Base-by-base conservation (phyloP, 768 basidiomycete genomes). In the Rhodocollybia butyracea region DNA sequence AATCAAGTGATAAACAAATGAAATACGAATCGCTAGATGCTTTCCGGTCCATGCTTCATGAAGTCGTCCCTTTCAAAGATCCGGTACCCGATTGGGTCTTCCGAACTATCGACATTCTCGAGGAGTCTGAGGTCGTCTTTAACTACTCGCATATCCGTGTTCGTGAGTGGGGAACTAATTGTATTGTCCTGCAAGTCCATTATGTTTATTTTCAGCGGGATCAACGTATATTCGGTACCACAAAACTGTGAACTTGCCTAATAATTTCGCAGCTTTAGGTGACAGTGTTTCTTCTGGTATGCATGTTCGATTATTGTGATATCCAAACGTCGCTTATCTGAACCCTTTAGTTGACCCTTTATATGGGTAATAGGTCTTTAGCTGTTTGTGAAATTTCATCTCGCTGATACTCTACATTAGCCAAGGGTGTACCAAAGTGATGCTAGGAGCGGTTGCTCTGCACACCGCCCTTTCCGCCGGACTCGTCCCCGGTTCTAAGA, bases 211-310 rank as follows among this genome's bases (percentile, higher is more conserved):
- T n/a, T n/a, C n/a, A n/a, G n/a, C n/a, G n/a, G n/a, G n/a, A n/a
- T n/a, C 57, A 17, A 19, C 48, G 22, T 66, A 51, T 26, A 54
- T 63, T 19, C 31, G 57, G 29, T 67, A 61, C 46, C 58, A 66
- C 34, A 5, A 32, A 29, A 53, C 46, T 8, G 22, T 36, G 5
- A 48, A 38, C 3, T 21, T 65, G 5, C 66, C 65, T 1, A 39
- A 17, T 19, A 63, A 62, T 38, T 63, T 57, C 24, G 48, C 62
- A 30, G 62, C 62, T 17, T 5, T 62, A 1, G 62, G 62, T 11
- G 62, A 63, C 43, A 53, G 57, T 29, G 59, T 43, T 7, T 29
- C 42, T 13, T 42, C 51, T 10, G 7, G 38, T 40, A 24, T 21
- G 38, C 13, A 21, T 17, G 4, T 38, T 39, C 48, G 27, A n/a